Base-by-base conservation (phyloP, 495 filamentous ascomycete genomes). In the Filosporella fistucella region DNA sequence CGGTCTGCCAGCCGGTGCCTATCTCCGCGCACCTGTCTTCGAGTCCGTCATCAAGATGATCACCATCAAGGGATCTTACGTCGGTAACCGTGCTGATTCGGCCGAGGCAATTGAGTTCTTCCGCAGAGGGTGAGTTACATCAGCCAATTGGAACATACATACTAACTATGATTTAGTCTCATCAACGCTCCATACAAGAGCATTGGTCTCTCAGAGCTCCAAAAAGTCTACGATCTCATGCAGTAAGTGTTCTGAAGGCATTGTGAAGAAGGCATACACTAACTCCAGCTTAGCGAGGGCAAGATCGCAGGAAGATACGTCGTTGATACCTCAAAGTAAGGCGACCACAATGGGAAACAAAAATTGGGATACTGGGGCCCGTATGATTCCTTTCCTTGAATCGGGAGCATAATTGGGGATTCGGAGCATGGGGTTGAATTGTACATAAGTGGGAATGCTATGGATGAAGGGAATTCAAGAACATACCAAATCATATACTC, bases 251-350 rank as follows among this genome's bases (percentile, higher is more conserved):
- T 17, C 4, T 6, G 4, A 6, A 13, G n/a, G 13, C 4, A 14
- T 20, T 12, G 23, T 21, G 13, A 39, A 3, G 6, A 18, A 21
- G 8, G 7, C 23, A 18, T n/a, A 3, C 12, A 39, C 53, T 71
- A 88, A 37, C 43, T 88, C 46, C 88, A 89, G 84, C 63, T n/a
- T n/a, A n/a, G 81, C 49, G 72, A 81, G 63, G 80, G 78, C 49
- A 83, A 87, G 70, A 91, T 97, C 65, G 85, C 85, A 1, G 91
- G 91, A 12, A 76, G 91, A 40, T 94, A 94, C 59, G 90, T 97
- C 17, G 75, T 96, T 14, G 85, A 97, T 56, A 74, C 72, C 9
- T 71, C 67, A 49, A 65, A 65, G 62, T 78, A 69, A 52, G 26
- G n/a, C n/a, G n/a, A n/a, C n/a, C n/a, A n/a, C n/a, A n/a, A n/a